A percentile compares a stretch with the other conserved stretches of the same genome.
phyloP scores from a whole-genome alignment of 371 early-diverging fungal species.

The Batrachochytrium dendrobatidis region DNA sequence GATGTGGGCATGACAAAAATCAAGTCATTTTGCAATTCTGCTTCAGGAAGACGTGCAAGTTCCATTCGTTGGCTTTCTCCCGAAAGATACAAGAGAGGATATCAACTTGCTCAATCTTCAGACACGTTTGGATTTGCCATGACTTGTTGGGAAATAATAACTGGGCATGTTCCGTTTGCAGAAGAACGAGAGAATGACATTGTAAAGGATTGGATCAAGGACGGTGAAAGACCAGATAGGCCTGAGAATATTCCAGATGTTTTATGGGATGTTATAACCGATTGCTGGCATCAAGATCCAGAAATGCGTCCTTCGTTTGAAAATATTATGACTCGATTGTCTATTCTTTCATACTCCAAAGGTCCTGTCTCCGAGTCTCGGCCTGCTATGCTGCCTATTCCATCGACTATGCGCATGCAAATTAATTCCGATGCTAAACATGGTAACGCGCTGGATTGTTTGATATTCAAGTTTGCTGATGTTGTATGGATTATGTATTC shows the following conservation, averaged over 20 bases:
- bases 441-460: not conserved
- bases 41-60: not conserved
- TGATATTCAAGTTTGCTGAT: not conserved
- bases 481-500: not conserved
- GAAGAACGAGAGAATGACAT: not conserved
- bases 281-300: not conserved
- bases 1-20: not conserved
- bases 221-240: not conserved
- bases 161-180: not conserved
- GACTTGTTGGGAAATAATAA: not conserved
- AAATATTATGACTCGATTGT: not conserved
- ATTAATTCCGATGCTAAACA: not conserved
- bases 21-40: not conserved
- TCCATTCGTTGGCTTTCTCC: not conserved
- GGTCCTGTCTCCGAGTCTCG: not conserved
- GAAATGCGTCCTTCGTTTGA: not conserved
- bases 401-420: no score
- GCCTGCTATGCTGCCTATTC: no score
- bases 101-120: not conserved
- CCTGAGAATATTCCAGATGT: not conserved
- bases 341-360: not conserved
- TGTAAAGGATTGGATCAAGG: not conserved
- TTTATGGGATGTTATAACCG: not conserved
- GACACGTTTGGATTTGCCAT: conserved; percentile 3
- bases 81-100: not conserved